Evolutionary conservation across 2,329 filamentous ascomycete genomes (phyloP), one percentile per base, ranked within the genome.

Genomic region (Trichoderma sp.): DNA sequence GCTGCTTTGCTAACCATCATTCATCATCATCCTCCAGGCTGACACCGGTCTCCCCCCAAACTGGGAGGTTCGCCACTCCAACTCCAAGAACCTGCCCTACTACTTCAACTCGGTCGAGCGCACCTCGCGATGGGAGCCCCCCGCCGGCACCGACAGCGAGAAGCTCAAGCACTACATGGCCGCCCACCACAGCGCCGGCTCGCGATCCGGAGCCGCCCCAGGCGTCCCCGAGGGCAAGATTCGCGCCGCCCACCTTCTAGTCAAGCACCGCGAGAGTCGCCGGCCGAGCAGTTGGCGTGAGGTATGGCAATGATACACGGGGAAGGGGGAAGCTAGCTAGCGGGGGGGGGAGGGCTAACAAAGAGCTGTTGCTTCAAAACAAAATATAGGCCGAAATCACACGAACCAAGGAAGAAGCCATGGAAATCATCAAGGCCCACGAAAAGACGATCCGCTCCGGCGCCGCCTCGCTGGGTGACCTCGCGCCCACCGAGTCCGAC

Each of bases 61-160:
- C 79, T 97, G 94, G 94, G 95, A 98, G 83, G 93, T 99, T 77
- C 93, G 95, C 79, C 93, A 96, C 83, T 97, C 93, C 80, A 97
- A 97, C 84, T 97, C 93, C 80, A 98, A 97, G 84, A 97, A 97
- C 82, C 90, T 98, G 39, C 95, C 95, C 42, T 99, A 99, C 85
- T 99, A 98, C 84, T 98, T 97, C 90, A 96, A 97, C 81, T 84
- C 90, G 54, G 83, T 82, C 73, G 92, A 93, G 71, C 94, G 94
- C 79, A 89, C 93, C 78, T 98, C 95, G 71, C 89, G 92, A 81
- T 99, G 95, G 95, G 95, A 98, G 78, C 94, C 95, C 3, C 95
- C 95, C 9, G 79, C 87, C 53, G 92, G 90, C 71, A 95, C 94
- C 73, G 92, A 99, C 81, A 92, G 92, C 68, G 93, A 97, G 74